These are phyloP conservation scores for Coniochaeta sp. DNA, from an alignment of 2,329 filamentous ascomycete genomes.

Conservation along the genomic window DNA sequence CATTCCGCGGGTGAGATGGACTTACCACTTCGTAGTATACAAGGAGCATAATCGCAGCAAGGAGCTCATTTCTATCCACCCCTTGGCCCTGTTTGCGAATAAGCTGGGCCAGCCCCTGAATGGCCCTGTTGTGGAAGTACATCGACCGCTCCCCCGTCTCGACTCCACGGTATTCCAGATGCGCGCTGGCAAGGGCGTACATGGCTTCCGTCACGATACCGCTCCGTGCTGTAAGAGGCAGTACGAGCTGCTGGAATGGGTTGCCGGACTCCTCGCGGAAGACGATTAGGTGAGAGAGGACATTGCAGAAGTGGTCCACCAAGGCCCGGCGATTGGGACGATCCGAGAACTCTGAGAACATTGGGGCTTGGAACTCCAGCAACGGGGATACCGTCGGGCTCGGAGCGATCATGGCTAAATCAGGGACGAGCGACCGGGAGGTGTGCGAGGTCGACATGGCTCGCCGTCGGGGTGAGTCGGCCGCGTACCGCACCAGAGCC, in stretches of 20 bases:
- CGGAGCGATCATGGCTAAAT: slow-evolving; percentile 34
- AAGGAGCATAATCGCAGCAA: slow-evolving; percentile 54
- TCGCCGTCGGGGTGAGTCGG: background rate
- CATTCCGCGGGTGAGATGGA: slow-evolving; percentile 8
- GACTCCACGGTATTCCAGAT: slow-evolving; percentile 62
- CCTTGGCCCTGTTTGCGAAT: slow-evolving; percentile 30
- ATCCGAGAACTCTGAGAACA: slow-evolving; percentile 50
- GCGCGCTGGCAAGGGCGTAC: slow-evolving; percentile 76
- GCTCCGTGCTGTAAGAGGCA: slow-evolving; percentile 51
- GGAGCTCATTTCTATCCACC: slow-evolving; percentile 46
- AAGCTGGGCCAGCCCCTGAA: slow-evolving; percentile 48
- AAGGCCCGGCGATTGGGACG: slow-evolving; percentile 46
- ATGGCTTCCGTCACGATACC: slow-evolving; percentile 71
- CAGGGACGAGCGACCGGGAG: slow-evolving; percentile 13
- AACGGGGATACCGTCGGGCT: slow-evolving; percentile 31
- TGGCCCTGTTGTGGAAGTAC: slow-evolving; percentile 52
- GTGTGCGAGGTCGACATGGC: background rate
- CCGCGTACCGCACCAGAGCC: background rate
- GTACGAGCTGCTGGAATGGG: slow-evolving; percentile 54
- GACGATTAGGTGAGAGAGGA: slow-evolving; percentile 58
- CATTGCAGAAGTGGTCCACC: slow-evolving; percentile 57
- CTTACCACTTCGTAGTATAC: slow-evolving; percentile 59
- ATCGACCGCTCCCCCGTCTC: slow-evolving; percentile 47
- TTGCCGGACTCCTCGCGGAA: slow-evolving; percentile 57
- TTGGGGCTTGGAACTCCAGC: slow-evolving; percentile 44